Conservation (phyloP, 2,329 filamentous ascomycete species). For the Allantophomopsis lycopodina region DNA sequence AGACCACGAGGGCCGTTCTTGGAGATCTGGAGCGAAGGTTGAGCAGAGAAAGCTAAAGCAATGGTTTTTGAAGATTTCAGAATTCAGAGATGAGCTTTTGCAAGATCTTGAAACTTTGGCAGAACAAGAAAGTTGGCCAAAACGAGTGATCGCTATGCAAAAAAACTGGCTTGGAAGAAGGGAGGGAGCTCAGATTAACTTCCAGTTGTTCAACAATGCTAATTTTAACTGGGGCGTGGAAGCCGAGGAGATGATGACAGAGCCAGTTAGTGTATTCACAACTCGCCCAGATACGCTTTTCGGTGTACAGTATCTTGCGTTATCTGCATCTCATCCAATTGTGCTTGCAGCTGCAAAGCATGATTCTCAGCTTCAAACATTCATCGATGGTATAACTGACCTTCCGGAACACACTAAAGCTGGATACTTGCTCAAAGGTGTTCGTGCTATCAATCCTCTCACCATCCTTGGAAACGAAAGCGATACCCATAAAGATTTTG, state of each 20-base stretch:
- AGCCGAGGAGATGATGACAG: conserved; percentile 8
- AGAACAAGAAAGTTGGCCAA: conserved; percentile 59
- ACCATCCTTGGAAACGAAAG: conserved; percentile 22
- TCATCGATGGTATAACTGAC: conserved; percentile 48
- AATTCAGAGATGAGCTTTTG: conserved; percentile 60
- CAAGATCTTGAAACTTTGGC: conserved; percentile 55
- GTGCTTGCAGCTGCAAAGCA: conserved; percentile 45
- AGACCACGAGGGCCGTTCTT: conserved; percentile 72
- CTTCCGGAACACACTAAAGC: conserved; percentile 42
- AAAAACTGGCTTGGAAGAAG: conserved; percentile 81
- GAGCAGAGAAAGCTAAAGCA: conserved; percentile 70
- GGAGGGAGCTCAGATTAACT: conserved; percentile 57
- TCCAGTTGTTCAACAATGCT: conserved; percentile 35
- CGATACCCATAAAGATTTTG: conserved; percentile 22
- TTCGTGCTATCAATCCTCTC: conserved; percentile 54
- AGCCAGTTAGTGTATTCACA: conserved; percentile 60
- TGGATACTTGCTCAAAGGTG: conserved; percentile 51
- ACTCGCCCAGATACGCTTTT: conserved; percentile 79
- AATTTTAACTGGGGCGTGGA: conserved; percentile 23
- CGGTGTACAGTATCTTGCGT: conserved; percentile 72
- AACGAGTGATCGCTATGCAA: conserved; percentile 72
- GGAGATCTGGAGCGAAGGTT: conserved; percentile 76
- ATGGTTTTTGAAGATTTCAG: conserved; percentile 81
- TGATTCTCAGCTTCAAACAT: conserved; percentile 49
- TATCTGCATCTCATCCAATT: conserved; percentile 60